Evolutionary conservation across 768 basidiomycete species (phyloP).

Genomic region (Amanita rimosa): DNA sequence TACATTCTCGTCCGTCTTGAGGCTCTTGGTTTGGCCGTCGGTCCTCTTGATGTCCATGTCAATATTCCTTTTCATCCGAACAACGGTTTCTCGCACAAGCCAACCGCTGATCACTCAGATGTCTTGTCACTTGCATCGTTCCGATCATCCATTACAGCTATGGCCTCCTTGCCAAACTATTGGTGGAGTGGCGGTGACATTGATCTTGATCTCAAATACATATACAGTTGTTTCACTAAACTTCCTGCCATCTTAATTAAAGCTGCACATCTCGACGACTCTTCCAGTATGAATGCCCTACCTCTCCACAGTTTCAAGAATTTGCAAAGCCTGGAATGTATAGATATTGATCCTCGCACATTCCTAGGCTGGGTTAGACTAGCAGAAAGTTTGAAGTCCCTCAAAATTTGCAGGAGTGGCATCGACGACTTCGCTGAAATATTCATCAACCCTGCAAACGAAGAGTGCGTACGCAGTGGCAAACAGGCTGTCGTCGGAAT

Average conservation of each 20-base stretch:
- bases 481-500: neutral
- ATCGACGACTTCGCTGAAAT: slow-evolving; percentile 73
- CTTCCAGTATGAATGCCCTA: slow-evolving; percentile 62
- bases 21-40: slow-evolving; percentile 64
- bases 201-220: slow-evolving; percentile 71
- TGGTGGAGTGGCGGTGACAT: slow-evolving; percentile 64
- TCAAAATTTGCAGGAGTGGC: slow-evolving; percentile 73
- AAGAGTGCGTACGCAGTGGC: slow-evolving; percentile 18
- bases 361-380: slow-evolving; percentile 79
- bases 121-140: slow-evolving; percentile 65
- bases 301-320: slow-evolving; percentile 84
- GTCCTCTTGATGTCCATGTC: slow-evolving; percentile 69
- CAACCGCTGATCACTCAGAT: slow-evolving; percentile 53
- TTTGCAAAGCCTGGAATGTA: slow-evolving; percentile 61
- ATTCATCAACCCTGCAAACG: slow-evolving; percentile 59
- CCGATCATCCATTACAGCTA: slow-evolving; percentile 64
- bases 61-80: slow-evolving; percentile 68
- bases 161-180: slow-evolving; percentile 57
- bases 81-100: slow-evolving; percentile 55
- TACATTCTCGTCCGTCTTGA: slow-evolving; percentile 84
- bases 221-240: slow-evolving; percentile 87
- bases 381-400: slow-evolving; percentile 53
- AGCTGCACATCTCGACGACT: slow-evolving; percentile 54
- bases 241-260: slow-evolving; percentile 66
- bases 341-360: slow-evolving; percentile 74